Evolutionary conservation across 1,284 basidiomycete species (phyloP).

Genomic region (Tausonia pullulans): DNA sequence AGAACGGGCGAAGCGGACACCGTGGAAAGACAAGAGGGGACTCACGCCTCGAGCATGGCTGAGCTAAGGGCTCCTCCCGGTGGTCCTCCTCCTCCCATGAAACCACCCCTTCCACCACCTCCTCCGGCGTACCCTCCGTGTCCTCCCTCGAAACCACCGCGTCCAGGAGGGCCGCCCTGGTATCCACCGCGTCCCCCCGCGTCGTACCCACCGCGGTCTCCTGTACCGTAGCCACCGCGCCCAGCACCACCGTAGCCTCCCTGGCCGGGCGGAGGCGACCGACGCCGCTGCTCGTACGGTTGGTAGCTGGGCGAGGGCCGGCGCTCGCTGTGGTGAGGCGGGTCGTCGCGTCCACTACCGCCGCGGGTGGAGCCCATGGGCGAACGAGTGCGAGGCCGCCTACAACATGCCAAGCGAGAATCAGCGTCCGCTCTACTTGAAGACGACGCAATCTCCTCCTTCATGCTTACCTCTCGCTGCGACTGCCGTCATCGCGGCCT

Average conservation of each 20-base stretch:
- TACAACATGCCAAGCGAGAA: not conserved
- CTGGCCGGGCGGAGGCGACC: slow-evolving; percentile 40
- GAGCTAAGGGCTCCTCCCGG: not conserved
- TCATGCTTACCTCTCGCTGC: not conserved
- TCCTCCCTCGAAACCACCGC: not conserved
- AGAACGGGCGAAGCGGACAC: not conserved
- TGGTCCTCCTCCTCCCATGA: slow-evolving; percentile 8
- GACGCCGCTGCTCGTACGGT: slow-evolving; percentile 5
- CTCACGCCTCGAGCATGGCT: slow-evolving; percentile 8
- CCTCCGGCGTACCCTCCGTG: slow-evolving; percentile 31
- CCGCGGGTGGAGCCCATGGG: slow-evolving; percentile 27
- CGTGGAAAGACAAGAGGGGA: not conserved
- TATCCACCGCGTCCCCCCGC: slow-evolving; percentile 18
- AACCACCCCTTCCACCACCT: slow-evolving; percentile 40
- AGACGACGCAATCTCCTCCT: too few species aligned
- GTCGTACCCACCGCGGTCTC: slow-evolving; percentile 21
- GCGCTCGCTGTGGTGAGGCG: slow-evolving; percentile 9
- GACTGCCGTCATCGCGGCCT: not conserved
- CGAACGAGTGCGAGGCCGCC: too few species aligned
- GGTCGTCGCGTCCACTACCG: slow-evolving; percentile 6
- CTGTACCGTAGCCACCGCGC: slow-evolving; percentile 21
- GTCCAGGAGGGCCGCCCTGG: slow-evolving; percentile 4
- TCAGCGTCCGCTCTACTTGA: not conserved
- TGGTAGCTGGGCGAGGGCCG: slow-evolving; percentile 9
- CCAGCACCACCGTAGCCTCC: slow-evolving; percentile 38